Conservation (phyloP, 306 rosid species). For the Castanopsis chinensis region DNA sequence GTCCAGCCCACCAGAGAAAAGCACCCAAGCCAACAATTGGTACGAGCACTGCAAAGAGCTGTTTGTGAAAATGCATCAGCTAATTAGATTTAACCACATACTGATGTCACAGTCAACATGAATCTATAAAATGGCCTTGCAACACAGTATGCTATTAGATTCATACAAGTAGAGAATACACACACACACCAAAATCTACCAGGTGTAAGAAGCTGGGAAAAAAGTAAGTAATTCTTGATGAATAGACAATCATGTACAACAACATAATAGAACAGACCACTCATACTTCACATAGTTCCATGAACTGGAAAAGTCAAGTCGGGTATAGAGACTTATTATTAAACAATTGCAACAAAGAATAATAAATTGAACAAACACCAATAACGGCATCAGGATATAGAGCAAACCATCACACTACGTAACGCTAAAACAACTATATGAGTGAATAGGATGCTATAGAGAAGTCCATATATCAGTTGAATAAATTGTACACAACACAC, state of each 20-base stretch:
- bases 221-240: not conserved
- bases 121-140: not conserved
- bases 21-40: conserved; percentile 90
- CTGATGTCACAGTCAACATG: conserved; percentile 5
- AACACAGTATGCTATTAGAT: not conserved
- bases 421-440: not conserved
- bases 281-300: not conserved
- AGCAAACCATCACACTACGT: not conserved
- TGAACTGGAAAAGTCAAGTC: not conserved
- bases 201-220: too few species aligned
- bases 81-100: conserved; percentile 15
- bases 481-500: not conserved
- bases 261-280: not conserved
- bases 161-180: not conserved
- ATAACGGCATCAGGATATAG: not conserved
- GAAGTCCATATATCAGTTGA: not conserved
- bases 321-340: not conserved
- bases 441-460: not conserved
- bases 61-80: conserved; percentile 25
- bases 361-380: not conserved
- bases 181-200: too few species aligned
- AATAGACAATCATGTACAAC: not conserved
- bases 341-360: not conserved
- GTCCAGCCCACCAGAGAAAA: conserved; percentile 97
- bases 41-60: conserved; percentile 76